Conservation (phyloP, 352 stramenopile genomes). For the Thraustochytrium striatum region DNA sequence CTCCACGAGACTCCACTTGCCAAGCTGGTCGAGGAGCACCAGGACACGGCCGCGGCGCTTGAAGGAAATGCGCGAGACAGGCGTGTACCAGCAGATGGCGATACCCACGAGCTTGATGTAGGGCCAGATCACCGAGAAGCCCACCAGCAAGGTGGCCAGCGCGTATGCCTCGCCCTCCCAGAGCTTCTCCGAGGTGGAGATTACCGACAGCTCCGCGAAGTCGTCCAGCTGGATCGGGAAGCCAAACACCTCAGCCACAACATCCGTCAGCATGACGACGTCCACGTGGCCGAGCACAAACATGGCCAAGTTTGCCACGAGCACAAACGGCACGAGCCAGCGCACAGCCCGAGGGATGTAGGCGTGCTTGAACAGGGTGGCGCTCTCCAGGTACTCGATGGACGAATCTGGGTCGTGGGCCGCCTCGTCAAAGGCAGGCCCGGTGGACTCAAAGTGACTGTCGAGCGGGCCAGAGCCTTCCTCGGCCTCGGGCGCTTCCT, state of each 20-base stretch:
- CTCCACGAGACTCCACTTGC: slow-evolving; percentile 51
- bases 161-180: slow-evolving; percentile 41
- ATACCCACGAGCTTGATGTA: slow-evolving; percentile 48
- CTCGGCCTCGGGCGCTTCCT: neutral
- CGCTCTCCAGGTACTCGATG: neutral
- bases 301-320: neutral
- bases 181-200: slow-evolving; percentile 21
- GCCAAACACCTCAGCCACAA: neutral
- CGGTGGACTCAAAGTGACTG: neutral
- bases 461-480: neutral
- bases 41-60: slow-evolving; percentile 34
- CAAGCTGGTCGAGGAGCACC: slow-evolving; percentile 31
- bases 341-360: neutral
- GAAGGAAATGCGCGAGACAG: neutral
- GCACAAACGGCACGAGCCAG: neutral
- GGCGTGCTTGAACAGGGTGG: neutral
- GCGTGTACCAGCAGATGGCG: slow-evolving; percentile 45
- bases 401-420: too few species aligned
- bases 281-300: neutral
- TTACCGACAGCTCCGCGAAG: slow-evolving; percentile 2
- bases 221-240: neutral
- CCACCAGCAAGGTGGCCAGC: slow-evolving; percentile 45
- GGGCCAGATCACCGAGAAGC: slow-evolving; percentile 48
- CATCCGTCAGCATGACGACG: neutral
- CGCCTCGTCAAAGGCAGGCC: neutral